Evolutionary conservation across 2,329 filamentous ascomycete genomes (phyloP), one percentile per base, ranked within the genome.

Genomic region (Colletotrichum sp.): DNA sequence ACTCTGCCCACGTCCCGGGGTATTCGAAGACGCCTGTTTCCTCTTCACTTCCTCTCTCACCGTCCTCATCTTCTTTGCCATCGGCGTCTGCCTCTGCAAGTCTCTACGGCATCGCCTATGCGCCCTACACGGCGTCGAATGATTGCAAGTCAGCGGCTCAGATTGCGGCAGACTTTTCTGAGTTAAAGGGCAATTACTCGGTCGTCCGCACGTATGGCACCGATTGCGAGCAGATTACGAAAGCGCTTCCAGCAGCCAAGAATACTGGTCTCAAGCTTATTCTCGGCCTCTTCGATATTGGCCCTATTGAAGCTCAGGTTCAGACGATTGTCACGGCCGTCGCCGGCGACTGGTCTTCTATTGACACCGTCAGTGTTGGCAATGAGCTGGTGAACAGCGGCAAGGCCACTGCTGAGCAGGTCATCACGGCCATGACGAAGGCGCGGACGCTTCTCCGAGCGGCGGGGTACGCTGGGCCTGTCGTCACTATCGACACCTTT

Each of bases 401-500:
- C 55, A 83, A 87, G 48, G 89, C 87, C 48, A 88, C 88, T 6
- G 87, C 90, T 1, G 79, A 79, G 2, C 84, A 89, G 67, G 91
- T 96, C 10, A 86, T 93, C 15, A 83, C 82, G 16, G 92, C 92
- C 5, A 86, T 97, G 52, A 84, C 84, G 3, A 83, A 86, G 58
- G 93, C 92, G 18, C 91, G 93, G 24, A 78, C 80, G 16, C 86
- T 87, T 3, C 90, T 98, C 48, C 88, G 90, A 32, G 82, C 81
- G 0, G 89, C 90, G 28, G 95, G 94, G 1, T 98, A 93, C 84
- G 83, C 85, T 3, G 95, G 95, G 4, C 91, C 92, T 3, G 92
- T 98, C 34, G 94, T 96, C 48, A 93, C 94, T 0, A 94, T 96
- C 63, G 96, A 98, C 82, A 96, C 94, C 1, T 94, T 95, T 80